Base-by-base conservation (phyloP, 352 stramenopile genomes). In the Phytopythium ostracodes region DNA sequence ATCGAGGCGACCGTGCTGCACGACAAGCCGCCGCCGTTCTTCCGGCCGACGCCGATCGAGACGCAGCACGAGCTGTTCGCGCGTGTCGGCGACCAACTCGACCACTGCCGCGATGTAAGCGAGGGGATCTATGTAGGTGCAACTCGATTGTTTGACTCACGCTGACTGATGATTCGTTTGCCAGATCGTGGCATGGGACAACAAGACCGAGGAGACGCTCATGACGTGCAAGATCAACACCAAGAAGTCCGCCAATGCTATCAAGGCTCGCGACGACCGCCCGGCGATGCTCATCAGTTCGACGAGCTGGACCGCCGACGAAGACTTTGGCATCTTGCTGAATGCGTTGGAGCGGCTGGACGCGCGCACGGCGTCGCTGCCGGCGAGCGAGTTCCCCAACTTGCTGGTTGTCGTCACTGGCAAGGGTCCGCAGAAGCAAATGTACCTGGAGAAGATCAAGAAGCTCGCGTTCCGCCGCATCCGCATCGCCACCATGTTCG, bases 291-390 rank as follows among this genome's bases (percentile, higher is more conserved):
- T 93, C 55, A 88, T 93, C 59, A 99, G 91, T 64, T 99, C 96
- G 11, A 99, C 98, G 5, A 98, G 89, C 56, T 99, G 97, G 97
- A 99, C 98, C 9, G 84, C 96, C 4, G 98, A 99, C 66, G 98
- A 99, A 77, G 97, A 99, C 70, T 99, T 99, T 89, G 86, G 85
- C 20, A 92, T 99, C 57, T 71, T 99, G 8, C 73, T 99, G 10
- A 70, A 91, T 50, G 97, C 98, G 8, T 76, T 99, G 7, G 65
- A 89, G 31, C 67, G 76, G 62, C 63, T 96, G 11, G 87, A 97
- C 59, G 66, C 68, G 1, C 73, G 71, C 35, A 92, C 83, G 2
- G 71, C 69, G 4, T 51, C 63, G 10, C 60, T 89, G 2, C 43
- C 73, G 7, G 18, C 65, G 3, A 57, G 59, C 6, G 77, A 81